These are phyloP conservation scores for Bondarzewia mesenterica DNA, from an alignment of 1,284 basidiomycete genomes.

Conservation along the genomic window DNA sequence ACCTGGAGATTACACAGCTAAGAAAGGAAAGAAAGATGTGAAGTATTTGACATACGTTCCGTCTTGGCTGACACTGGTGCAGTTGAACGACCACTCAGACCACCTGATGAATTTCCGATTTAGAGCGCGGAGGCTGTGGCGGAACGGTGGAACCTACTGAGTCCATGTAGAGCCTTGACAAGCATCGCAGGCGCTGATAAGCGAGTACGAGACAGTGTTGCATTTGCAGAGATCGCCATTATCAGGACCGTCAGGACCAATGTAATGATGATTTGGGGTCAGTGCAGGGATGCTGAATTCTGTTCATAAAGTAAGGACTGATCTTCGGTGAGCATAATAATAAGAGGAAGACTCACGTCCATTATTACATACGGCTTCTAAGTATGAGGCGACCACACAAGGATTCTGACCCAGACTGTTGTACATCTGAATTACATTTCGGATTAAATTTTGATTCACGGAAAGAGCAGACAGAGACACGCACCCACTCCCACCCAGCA, in stretches of 20 bases:
- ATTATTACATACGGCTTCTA: conserved; percentile 6
- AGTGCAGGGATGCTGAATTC: conserved; percentile 6
- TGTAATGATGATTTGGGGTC: conserved; percentile 5
- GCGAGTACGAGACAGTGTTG: conserved; percentile 12
- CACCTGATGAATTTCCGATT: too few relatives aligned
- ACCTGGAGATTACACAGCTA: conserved; percentile 3
- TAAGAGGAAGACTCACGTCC: conserved; percentile 5
- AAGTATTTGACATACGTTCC: conserved; percentile 6
- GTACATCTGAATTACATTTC: not conserved
- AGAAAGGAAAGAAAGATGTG: not conserved
- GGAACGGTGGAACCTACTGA: too few relatives aligned
- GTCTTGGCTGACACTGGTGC: not conserved
- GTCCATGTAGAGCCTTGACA: conserved; percentile 9
- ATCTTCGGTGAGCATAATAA: not conserved
- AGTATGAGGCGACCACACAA: conserved; percentile 6
- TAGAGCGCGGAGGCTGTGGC: too few relatives aligned
- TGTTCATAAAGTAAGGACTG: not conserved
- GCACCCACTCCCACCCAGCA: conserved; percentile 7
- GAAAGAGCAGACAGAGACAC: not conserved
- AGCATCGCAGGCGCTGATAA: conserved; percentile 13
- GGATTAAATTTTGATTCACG: not conserved
- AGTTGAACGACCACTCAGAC: conserved; percentile 8
- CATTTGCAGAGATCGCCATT: conserved; percentile 10
- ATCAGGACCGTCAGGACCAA: conserved; percentile 5
- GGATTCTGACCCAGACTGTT: conserved; percentile 10